A percentile compares a stretch with the other conserved stretches of the same genome.
phyloP scores from a whole-genome alignment of 2,329 filamentous ascomycete genomes.

The Penicillium sp. region DNA sequence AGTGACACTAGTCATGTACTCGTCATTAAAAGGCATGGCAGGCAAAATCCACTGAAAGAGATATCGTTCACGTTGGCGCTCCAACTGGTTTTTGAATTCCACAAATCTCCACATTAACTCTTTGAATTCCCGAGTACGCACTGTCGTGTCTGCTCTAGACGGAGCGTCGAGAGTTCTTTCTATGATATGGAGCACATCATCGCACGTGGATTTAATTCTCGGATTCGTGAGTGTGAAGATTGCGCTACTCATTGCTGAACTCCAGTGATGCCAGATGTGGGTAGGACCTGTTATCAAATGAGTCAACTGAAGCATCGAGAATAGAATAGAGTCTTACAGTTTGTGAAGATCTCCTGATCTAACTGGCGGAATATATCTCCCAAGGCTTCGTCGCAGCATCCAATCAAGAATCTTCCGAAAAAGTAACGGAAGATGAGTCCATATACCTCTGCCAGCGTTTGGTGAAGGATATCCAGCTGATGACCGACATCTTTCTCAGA shows the following conservation, averaged over 20 bases:
- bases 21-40: not conserved
- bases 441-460: not conserved
- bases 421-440: not conserved
- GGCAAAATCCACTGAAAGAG: slow-evolving; percentile 10
- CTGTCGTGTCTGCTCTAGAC: not conserved
- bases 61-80: slow-evolving; percentile 16
- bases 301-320: not conserved
- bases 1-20: slow-evolving; percentile 6
- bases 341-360: not conserved
- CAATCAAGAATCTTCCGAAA: not conserved
- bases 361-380: not conserved
- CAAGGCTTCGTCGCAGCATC: not conserved
- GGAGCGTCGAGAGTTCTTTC: slow-evolving; percentile 1
- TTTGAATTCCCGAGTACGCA: slow-evolving; percentile 4
- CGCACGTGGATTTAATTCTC: not conserved
- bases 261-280: slow-evolving; percentile 15
- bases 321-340: not conserved
- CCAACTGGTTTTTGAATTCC: slow-evolving; percentile 16
- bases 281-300: slow-evolving; percentile 7
- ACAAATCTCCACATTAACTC: slow-evolving; percentile 11
- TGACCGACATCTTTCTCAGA: too few species aligned
- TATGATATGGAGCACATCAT: not conserved
- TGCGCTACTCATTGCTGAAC: slow-evolving; percentile 17
- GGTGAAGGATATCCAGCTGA: not conserved
- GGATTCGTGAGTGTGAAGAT: not conserved